Evolutionary conservation across 257 asterid species (phyloP).

Genomic region (Fraxinus cuspidata): DNA sequence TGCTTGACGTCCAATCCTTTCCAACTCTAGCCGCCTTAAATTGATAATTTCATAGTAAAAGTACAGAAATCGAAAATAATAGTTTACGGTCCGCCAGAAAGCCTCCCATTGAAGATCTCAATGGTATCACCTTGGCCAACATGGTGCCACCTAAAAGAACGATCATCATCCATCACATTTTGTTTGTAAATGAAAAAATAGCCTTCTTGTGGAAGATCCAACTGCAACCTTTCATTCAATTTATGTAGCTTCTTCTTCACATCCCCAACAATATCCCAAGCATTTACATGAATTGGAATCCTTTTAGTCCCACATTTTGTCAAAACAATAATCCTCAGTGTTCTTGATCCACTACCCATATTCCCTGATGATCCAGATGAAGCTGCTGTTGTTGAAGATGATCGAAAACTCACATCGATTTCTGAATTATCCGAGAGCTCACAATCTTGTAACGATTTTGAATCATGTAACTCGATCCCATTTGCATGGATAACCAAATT

Average conservation of each 20-base stretch:
- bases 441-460: slow-evolving; percentile 37
- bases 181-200: slow-evolving; percentile 66
- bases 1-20: too few species aligned
- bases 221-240: slow-evolving; percentile 33
- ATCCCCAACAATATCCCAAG: slow-evolving; percentile 48
- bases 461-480: slow-evolving; percentile 49
- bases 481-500: slow-evolving; percentile 34
- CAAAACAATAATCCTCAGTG: slow-evolving; percentile 36
- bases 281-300: slow-evolving; percentile 49
- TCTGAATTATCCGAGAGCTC: slow-evolving; percentile 40
- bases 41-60: too few species aligned
- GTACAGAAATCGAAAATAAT: too few species aligned
- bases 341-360: slow-evolving; percentile 11
- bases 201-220: slow-evolving; percentile 58
- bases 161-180: slow-evolving; percentile 74
- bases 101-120: slow-evolving; percentile 63
- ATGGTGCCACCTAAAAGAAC: slow-evolving; percentile 63
- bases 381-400: slow-evolving; percentile 14
- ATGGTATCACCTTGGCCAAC: slow-evolving; percentile 63
- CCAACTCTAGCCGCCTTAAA: too few species aligned
- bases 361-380: slow-evolving; percentile 31
- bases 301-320: slow-evolving; percentile 39
- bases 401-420: slow-evolving; percentile 35
- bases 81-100: slow-evolving; percentile 52
- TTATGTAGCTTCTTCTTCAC: slow-evolving; percentile 50